Conservation (phyloP, 306 rosid species). For the Cucumis hystrix region DNA sequence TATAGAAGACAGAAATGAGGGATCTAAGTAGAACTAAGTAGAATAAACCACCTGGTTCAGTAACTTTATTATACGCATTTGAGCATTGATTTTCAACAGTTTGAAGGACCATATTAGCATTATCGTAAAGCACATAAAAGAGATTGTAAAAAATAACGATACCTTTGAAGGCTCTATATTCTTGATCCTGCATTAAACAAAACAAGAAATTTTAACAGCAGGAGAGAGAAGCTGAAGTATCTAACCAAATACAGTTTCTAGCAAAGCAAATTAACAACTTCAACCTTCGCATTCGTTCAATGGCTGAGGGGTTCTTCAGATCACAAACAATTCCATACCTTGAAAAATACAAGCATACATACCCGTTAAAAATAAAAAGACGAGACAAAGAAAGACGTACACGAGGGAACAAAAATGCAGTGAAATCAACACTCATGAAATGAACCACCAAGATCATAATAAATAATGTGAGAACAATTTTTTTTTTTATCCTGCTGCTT, state of each 20-base stretch:
- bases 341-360: conserved; percentile 3
- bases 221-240: conserved; percentile 1
- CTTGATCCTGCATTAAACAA: conserved; percentile 74
- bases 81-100: neutral
- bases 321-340: conserved; percentile 89
- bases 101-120: neutral
- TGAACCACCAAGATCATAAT: neutral
- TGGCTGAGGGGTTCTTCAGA: conserved; percentile 57
- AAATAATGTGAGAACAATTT: neutral
- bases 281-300: conserved; percentile 89
- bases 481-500: no score
- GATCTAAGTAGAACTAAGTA: neutral
- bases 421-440: neutral
- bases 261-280: neutral
- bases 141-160: conserved; percentile 11
- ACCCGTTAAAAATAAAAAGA: neutral
- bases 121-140: neutral
- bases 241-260: neutral
- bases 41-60: neutral
- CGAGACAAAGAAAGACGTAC: neutral
- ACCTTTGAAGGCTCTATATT: conserved; percentile 68
- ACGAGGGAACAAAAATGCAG: neutral
- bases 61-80: neutral
- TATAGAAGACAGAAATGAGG: neutral
- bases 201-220: conserved; percentile 14